phyloP scores from a whole-genome alignment of 164 flowering plant species.

The Buxus sempervirens region DNA sequence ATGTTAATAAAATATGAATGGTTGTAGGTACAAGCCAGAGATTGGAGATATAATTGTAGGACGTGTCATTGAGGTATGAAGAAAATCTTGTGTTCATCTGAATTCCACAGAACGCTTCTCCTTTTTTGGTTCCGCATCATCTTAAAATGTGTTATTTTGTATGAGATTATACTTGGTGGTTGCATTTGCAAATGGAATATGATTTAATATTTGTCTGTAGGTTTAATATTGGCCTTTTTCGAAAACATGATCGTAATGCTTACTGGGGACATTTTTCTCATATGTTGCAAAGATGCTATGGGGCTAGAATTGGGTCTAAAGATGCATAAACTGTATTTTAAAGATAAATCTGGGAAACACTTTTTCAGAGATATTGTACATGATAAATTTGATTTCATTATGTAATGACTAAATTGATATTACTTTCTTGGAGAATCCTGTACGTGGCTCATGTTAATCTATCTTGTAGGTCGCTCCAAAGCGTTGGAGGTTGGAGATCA shows the following conservation, averaged over 20 bases:
- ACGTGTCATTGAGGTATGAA: conserved; percentile 78
- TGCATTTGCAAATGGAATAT: too few species aligned
- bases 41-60: conserved; percentile 90
- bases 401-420: background rate
- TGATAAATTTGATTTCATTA: background rate
- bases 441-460: background rate
- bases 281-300: background rate
- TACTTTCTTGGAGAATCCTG: background rate
- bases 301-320: background rate
- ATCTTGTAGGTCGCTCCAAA: conserved; percentile 70
- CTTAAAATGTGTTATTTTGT: background rate
- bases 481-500: conserved; percentile 91
- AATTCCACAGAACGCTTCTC: background rate
- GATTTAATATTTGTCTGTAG: too few species aligned
- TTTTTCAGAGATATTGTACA: background rate
- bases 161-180: background rate
- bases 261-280: background rate
- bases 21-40: conserved; percentile 89
- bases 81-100: background rate
- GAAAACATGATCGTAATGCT: too few species aligned
- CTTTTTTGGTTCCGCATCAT: background rate
- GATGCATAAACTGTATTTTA: background rate
- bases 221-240: too few species aligned
- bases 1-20: background rate
- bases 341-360: background rate